Conservation (phyloP, 1,284 basidiomycete genomes). For the Cutaneotrichosporon sp. region DNA sequence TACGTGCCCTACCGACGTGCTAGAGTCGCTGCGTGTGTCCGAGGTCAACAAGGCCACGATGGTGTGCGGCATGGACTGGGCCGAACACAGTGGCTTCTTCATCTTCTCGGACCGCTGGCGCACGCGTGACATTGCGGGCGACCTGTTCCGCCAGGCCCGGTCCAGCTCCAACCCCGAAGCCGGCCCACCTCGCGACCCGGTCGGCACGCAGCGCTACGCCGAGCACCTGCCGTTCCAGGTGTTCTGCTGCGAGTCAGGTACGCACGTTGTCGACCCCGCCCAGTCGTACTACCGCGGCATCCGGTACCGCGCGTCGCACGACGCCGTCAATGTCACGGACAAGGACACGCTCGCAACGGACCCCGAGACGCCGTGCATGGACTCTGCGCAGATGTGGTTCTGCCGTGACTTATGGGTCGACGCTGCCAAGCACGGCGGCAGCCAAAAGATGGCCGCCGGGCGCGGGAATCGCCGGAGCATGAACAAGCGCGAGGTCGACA, state of each 20-base stretch:
- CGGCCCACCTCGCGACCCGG: conserved; percentile 79
- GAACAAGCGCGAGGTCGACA: conserved; percentile 31
- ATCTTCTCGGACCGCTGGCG: conserved; percentile 96
- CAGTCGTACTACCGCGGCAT: conserved; percentile 91
- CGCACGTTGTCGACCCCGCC: conserved; percentile 86
- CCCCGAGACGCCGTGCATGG: conserved; percentile 80
- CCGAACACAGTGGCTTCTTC: conserved; percentile 91
- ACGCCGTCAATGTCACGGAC: conserved; percentile 73
- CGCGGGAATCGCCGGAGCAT: conserved; percentile 23
- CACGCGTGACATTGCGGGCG: conserved; percentile 90
- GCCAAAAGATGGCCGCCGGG: conserved; percentile 36
- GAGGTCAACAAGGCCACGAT: conserved; percentile 85
- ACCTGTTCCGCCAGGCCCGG: conserved; percentile 91
- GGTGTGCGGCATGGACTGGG: conserved; percentile 99
- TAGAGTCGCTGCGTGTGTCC: conserved; percentile 88
- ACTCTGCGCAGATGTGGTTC: conserved; percentile 93
- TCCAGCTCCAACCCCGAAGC: conserved; percentile 85
- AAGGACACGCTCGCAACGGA: conserved; percentile 61
- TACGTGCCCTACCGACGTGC: conserved; percentile 91
- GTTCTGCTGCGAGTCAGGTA: conserved; percentile 94
- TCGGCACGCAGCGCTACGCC: conserved; percentile 75
- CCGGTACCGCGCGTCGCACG: conserved; percentile 71
- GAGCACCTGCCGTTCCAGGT: conserved; percentile 93
- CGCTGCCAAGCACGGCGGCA: conserved; percentile 69
- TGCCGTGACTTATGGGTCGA: conserved; percentile 89